phyloP scores from a whole-genome alignment of 2,329 filamentous ascomycete genomes.

The Colletotrichum gloeosporioides region DNA sequence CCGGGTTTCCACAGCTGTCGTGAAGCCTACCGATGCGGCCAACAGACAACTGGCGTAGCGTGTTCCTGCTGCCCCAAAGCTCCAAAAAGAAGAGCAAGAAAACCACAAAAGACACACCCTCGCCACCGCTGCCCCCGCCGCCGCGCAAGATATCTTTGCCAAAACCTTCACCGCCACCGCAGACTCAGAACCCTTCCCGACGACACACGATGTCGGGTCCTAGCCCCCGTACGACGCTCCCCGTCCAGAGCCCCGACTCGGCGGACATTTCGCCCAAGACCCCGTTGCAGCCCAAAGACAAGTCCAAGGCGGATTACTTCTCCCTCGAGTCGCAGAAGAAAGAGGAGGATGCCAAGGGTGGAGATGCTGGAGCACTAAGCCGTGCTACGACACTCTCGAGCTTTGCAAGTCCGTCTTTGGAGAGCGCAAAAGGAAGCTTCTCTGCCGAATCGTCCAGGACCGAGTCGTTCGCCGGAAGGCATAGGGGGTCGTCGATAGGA shows the following conservation, averaged over 20 bases:
- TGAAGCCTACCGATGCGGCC: conserved; percentile 7
- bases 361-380: not conserved
- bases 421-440: conserved; percentile 4
- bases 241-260: conserved; percentile 40
- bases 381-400: conserved; percentile 16
- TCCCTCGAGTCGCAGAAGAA: conserved; percentile 10
- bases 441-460: conserved; percentile 4
- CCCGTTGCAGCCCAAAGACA: conserved; percentile 24
- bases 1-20: not conserved
- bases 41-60: conserved; percentile 18
- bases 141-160: not conserved
- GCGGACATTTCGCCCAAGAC: conserved; percentile 48
- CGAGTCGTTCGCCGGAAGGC: not conserved
- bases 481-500: conserved; percentile 48
- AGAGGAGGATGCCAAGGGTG: not conserved
- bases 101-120: not conserved
- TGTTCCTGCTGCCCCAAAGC: conserved; percentile 17
- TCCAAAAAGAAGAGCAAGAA: conserved; percentile 18
- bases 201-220: conserved; percentile 16
- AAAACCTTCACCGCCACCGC: not conserved
- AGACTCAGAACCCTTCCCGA: not conserved
- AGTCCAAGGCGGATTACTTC: conserved; percentile 31
- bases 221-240: conserved; percentile 27
- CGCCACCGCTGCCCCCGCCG: not conserved
- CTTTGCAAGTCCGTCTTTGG: conserved; percentile 4